Conservation (phyloP, 257 asterid species). For the Nicotiana benthamiana region DNA sequence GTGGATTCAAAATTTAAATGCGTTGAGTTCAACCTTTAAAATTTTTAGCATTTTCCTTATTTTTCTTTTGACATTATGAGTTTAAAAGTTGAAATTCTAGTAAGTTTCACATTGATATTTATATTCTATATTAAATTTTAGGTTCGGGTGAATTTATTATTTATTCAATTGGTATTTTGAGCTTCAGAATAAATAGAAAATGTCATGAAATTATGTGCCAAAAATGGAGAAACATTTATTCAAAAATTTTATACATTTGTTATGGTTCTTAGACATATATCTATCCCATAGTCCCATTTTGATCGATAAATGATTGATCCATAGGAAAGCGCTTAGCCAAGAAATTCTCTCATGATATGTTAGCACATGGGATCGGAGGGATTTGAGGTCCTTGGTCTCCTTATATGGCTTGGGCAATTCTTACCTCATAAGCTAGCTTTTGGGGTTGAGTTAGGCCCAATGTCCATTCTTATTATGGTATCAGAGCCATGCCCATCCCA, state of each 20-base stretch:
- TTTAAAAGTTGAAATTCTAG: not conserved
- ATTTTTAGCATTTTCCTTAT: not conserved
- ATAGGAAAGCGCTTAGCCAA: not conserved
- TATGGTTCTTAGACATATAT: not conserved
- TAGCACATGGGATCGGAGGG: conserved; percentile 1
- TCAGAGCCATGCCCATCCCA: too few relatives aligned
- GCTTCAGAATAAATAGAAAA: not conserved
- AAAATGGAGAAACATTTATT: not conserved
- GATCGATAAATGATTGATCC: not conserved
- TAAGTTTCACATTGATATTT: not conserved
- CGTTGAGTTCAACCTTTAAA: not conserved
- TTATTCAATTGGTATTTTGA: not conserved
- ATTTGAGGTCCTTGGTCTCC: too few relatives aligned
- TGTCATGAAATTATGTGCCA: not conserved
- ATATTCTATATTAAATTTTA: not conserved
- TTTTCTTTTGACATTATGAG: not conserved
- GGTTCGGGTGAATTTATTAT: not conserved
- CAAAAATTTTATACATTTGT: not conserved
- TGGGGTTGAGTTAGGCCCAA: too few relatives aligned
- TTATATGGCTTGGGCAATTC: too few relatives aligned
- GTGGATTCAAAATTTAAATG: not conserved
- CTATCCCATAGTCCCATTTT: not conserved
- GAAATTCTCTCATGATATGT: not conserved
- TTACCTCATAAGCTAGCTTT: too few relatives aligned
- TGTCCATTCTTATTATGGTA: too few relatives aligned